A percentile compares a stretch with the other conserved stretches of the same genome.
phyloP scores from a whole-genome alignment of 352 stramenopile species.

The Aphanomyces stellatus region DNA sequence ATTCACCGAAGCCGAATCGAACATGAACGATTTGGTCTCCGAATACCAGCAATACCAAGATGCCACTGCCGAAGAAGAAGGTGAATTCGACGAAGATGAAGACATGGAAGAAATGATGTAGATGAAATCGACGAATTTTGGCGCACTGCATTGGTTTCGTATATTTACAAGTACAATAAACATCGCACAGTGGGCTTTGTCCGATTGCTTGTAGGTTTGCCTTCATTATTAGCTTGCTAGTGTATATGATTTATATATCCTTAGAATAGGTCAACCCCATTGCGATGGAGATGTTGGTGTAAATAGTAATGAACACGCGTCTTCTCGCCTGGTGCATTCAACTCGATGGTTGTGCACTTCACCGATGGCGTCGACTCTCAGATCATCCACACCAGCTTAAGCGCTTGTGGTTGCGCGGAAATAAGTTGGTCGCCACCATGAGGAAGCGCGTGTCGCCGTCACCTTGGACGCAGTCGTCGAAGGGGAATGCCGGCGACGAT shows the following conservation, averaged over 20 bases:
- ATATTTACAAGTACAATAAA: constrained; percentile 57
- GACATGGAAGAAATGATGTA: constrained; percentile 93
- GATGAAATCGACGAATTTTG: constrained; percentile 30
- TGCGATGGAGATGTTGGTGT: too few species aligned
- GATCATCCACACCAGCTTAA: too few species aligned
- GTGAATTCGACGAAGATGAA: constrained; percentile 95
- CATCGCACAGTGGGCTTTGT: constrained; percentile 16
- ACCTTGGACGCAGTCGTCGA: too few species aligned
- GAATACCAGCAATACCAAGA: constrained; percentile 99
- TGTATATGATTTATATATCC: constrained; percentile 11
- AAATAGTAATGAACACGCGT: too few species aligned
- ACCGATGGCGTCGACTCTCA: too few species aligned
- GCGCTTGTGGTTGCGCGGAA: too few species aligned
- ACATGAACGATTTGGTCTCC: constrained; percentile 99
- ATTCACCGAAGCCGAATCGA: constrained; percentile 99
- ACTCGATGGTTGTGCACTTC: too few species aligned
- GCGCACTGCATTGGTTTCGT: constrained; percentile 39
- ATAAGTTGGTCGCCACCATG: too few species aligned
- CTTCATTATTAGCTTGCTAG: constrained; percentile 9
- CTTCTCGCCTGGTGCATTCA: too few species aligned
- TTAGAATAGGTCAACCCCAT: too few species aligned
- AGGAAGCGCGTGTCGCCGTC: too few species aligned
- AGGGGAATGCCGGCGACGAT: too few species aligned
- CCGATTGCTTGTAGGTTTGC: constrained; percentile 1
- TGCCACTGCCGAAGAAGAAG: constrained; percentile 97